These are phyloP conservation scores for Termitomyces sp. DNA, from an alignment of 768 basidiomycete genomes.

Conservation along the genomic window DNA sequence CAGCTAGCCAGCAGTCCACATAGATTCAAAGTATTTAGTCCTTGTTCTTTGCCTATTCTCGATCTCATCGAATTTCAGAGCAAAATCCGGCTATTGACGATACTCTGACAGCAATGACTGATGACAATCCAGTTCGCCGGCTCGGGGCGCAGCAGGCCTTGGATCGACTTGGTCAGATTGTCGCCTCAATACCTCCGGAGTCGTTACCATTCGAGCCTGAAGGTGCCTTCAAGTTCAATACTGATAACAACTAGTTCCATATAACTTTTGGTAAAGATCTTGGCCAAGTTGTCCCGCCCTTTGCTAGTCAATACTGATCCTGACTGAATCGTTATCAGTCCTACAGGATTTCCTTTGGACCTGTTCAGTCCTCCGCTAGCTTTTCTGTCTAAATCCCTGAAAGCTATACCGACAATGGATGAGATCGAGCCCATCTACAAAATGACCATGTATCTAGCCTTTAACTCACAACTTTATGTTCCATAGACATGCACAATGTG, in stretches of 20 bases:
- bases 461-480: too few species aligned
- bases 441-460: neutral
- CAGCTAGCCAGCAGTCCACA: constrained; percentile 3
- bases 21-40: neutral
- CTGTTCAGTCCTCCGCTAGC: neutral
- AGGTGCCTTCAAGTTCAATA: neutral
- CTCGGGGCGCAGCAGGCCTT: constrained; percentile 3
- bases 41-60: neutral
- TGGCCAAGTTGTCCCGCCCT: neutral
- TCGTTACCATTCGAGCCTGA: neutral
- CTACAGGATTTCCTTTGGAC: neutral
- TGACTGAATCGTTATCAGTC: neutral
- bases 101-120: neutral
- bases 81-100: constrained; percentile 6
- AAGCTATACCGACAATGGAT: neutral
- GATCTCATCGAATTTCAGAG: neutral
- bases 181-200: neutral
- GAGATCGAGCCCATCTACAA: neutral
- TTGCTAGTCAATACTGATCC: too few species aligned
- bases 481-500: neutral
- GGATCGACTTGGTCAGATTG: neutral
- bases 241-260: neutral
- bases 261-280: neutral
- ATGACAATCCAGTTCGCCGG: neutral
- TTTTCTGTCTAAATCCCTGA: neutral